phyloP scores from a whole-genome alignment of 345 rosid genomes.

The Syzygium grande region DNA sequence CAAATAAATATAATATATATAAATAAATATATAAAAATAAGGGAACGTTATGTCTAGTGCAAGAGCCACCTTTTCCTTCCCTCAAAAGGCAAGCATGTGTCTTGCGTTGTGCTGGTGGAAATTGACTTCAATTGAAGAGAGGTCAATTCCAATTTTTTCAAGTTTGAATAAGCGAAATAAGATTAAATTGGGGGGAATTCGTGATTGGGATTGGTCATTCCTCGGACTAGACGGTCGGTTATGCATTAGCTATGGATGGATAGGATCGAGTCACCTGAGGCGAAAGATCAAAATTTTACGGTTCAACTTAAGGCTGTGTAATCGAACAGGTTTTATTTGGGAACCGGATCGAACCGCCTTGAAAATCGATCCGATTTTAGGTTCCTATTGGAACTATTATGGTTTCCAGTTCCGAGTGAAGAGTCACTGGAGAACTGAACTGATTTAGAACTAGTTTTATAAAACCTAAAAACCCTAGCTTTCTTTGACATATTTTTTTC shows the following conservation, averaged over 20 bases:
- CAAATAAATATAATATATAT: too few species aligned
- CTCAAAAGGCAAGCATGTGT: neutral
- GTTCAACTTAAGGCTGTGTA: neutral
- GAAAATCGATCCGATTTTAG: too few species aligned
- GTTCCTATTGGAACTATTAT: too few species aligned
- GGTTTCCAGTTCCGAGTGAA: too few species aligned
- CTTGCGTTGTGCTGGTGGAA: neutral
- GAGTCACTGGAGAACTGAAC: too few species aligned
- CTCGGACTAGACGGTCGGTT: neutral
- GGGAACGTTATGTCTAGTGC: too few species aligned
- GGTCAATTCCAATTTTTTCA: neutral
- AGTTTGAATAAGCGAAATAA: neutral
- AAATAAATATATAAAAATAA: too few species aligned
- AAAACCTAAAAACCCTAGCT: too few species aligned
- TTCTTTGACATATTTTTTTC: too few species aligned
- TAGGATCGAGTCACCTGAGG: neutral
- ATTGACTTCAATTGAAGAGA: neutral
- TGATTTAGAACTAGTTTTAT: too few species aligned
- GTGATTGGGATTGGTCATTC: neutral
- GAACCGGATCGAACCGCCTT: too few species aligned
- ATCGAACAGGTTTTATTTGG: too few species aligned
- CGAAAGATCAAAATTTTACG: neutral
- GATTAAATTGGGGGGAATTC: neutral
- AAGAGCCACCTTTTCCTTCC: neutral
- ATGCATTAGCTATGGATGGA: neutral